phyloP scores from a whole-genome alignment of 75 land plant genomes.

The Pseudotsuga menziesii region DNA sequence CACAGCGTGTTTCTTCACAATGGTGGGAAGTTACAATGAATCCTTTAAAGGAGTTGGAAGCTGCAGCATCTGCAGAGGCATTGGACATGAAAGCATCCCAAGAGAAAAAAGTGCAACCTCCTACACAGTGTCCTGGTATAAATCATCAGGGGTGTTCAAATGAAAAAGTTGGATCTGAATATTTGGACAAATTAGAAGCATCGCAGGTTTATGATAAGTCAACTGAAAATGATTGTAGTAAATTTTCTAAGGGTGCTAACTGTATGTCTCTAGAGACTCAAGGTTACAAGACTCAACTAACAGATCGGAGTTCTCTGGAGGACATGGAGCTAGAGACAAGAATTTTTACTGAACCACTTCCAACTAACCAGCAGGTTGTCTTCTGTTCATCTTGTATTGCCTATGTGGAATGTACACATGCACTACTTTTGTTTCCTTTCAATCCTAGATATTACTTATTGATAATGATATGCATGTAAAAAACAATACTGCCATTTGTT shows the following conservation, averaged over 20 bases:
- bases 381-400: not conserved
- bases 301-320: constrained; percentile 53
- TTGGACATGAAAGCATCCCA: constrained; percentile 11
- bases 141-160: constrained; percentile 1
- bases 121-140: not conserved
- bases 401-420: not conserved
- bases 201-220: not conserved
- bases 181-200: not conserved
- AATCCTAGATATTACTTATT: not conserved
- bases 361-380: constrained; percentile 89
- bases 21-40: constrained; percentile 84
- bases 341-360: constrained; percentile 89
- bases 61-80: constrained; percentile 42
- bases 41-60: constrained; percentile 78
- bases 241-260: no score
- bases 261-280: not conserved
- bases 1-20: constrained; percentile 51
- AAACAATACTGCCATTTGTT: not conserved
- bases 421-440: not conserved
- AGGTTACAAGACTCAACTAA: not conserved
- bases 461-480: not conserved
- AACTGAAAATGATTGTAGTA: not conserved
- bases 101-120: not conserved
- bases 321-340: constrained; percentile 91
- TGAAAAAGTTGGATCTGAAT: not conserved